Evolutionary conservation across 2,329 filamentous ascomycete genomes (phyloP), one percentile per base, ranked within the genome.

Genomic region (Lachnellula hyalina): DNA sequence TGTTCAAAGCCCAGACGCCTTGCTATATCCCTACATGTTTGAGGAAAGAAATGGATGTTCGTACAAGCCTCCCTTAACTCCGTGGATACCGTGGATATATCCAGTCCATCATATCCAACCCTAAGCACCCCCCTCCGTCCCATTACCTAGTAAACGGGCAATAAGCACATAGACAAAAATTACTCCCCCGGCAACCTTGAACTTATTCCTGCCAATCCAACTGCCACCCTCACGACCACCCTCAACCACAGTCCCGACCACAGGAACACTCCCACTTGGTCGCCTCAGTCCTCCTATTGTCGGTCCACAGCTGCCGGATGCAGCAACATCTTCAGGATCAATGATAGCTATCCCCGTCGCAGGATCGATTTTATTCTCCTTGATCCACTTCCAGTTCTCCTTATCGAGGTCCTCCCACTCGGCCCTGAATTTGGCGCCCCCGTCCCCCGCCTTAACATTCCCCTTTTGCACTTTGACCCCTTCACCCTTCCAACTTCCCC

Each of bases 341-440:
- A 75, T 71, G n/a, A 82, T 75, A 36, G 81, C 78, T 58, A 81
- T 80, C 1, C 94, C 94, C 0, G 90, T 96, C 9, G 76, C 75
- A 5, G 81, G 74, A 71, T 99, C 90, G 63, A 99, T 84, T 61
- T 84, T 83, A 68, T 89, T 84, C 67, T 90, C 84, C 68, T 84
- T 84, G 79, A 99, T 95, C 90, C 90, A 96, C 66, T 84, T 84
- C 85, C 87, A 89, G 69, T 99, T 99, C 75, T 94, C 89, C 60
- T 81, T 77, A 68, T 99, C 91, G 21, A 96, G 68, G 47, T 96
- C 93, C 15, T 90, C 84, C 90, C 92, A 99, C 73, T 97, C 90
- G 11, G 82, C 77, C 53, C 85, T 82, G 71, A 99, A 99, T 74
- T 95, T 96, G 65, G 86, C 83, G 3, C 94, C 94, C 12, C 92